Evolutionary conservation across 129 eudicot species (phyloP), one percentile per base, ranked within the genome.

Genomic region (Tagetes erecta): DNA sequence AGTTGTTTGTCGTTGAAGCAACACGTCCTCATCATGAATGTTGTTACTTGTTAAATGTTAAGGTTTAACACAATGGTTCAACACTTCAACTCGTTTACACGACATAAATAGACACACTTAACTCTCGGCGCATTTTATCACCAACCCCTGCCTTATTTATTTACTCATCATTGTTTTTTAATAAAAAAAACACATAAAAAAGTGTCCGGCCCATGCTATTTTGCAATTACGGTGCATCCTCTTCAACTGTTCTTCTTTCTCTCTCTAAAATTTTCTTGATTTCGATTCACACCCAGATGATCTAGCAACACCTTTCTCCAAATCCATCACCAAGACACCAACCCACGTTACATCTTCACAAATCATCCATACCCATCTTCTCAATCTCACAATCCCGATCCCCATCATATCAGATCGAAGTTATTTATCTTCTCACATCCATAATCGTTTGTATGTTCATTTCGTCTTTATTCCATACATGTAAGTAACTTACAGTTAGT

Each of bases 271-370:
- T 83, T 67, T 78, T 72, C 86, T 79, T 80, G 85, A 86, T 86
- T 89, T 84, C 86, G 81, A 72, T 86, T 82, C 78, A 68, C 78
- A 74, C 62, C 58, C 75, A 83, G 65, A 73, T n/a, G 84, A 57
- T 76, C 72, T 64, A 46, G 13, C 77, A 41, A 56, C 71, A 41
- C 74, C 79, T 44, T 47, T 68, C 52, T 84, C 82, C 77, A 73
- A 86, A 81, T 76, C 14, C 55, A 66, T 42, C n/a, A n/a, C n/a
- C n/a, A n/a, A n/a, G n/a, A n/a, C n/a, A n/a, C n/a, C 73, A 72
- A 72, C 78, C 73, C 81, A 83, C 83, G 70, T 76, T 10, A 20
- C 65, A 34, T 77, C 80, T 73, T n/a, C 75, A 12, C 78, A 70
- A 74, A 69, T 83, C 71, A 50, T 47, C 2, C 53, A 13, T 5